Base-by-base conservation (phyloP, 805 yeast species). In the Dipodascus geniculatus region DNA sequence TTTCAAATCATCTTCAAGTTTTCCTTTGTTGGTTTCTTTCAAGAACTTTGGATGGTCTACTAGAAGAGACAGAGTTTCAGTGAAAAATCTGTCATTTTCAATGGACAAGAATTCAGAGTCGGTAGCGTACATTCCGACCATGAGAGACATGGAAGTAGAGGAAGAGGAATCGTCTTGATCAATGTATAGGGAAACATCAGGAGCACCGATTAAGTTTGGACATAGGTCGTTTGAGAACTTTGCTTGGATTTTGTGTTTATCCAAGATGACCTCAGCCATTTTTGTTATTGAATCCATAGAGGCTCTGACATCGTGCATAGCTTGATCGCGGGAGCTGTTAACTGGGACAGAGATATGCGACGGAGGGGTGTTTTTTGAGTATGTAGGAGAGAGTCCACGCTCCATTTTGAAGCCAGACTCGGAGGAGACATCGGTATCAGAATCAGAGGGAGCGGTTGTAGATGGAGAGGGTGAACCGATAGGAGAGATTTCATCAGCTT, bases 41-140 rank as follows among this genome's bases (percentile, higher is more conserved):
- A 53, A 20, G 20, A 54, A 33, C 16, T 28, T 23, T 33, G 49
- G 50, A 3, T 35, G 44, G 23, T 20, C 23, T 16, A 17, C 19
- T n/a, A 38, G 19, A 6, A 38, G 20, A n/a, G 4, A 6, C 44
- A 38, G 14, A 6, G 44, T 38, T 38, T 38, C 44, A 3, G 19
- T 11, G 44, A 38, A 38, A n/a, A 38, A 38, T 38, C 14, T 38
- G 44, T 54, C 50, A 23, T 52, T 47, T 22, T 42, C 49, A 23
- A 54, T 53, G 4, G 44, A 47, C 17, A 31, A 42, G 16, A 47
- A 22, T 19, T 54, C 49, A 49, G 22, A 1, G 23, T 42, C 48
- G n/a, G 38, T 38, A 49, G 42, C 44, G 23, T 55, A 55, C 17
- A 53, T 38, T 14, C 58, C 58, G 20, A 56, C 42, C 3, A 52